These are phyloP conservation scores for Diaporthe sp. DNA, from an alignment of 2,329 filamentous ascomycete species.

Conservation along the genomic window DNA sequence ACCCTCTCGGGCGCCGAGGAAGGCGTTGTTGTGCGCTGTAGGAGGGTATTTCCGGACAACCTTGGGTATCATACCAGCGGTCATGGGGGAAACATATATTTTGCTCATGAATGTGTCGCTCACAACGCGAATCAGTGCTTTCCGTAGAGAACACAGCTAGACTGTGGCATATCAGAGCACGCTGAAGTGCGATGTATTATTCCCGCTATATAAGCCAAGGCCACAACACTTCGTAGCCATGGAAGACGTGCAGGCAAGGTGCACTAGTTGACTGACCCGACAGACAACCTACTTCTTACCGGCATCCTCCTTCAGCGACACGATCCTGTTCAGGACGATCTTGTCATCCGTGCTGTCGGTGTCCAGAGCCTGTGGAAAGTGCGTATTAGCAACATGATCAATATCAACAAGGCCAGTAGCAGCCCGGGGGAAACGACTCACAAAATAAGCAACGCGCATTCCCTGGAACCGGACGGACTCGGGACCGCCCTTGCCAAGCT, in stretches of 20 bases:
- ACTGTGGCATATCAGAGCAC: background rate
- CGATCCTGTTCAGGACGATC: constrained; percentile 90
- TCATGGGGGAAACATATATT: background rate
- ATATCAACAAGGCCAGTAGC: accelerated
- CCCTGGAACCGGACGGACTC: constrained; percentile 92
- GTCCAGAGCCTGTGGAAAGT: constrained; percentile 73
- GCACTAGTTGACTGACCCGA: background rate
- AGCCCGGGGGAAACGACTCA: constrained; percentile 52
- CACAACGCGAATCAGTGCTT: no score
- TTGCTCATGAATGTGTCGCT: background rate
- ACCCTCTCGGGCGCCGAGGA: no score
- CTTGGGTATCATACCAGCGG: no score
- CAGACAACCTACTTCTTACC: constrained; percentile 65
- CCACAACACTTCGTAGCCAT: background rate
- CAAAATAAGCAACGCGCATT: constrained; percentile 89
- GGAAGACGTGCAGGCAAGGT: background rate
- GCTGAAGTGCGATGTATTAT: background rate
- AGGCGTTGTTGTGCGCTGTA: background rate
- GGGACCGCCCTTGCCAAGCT: constrained; percentile 72
- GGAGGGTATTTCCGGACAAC: background rate
- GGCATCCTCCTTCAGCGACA: constrained; percentile 90
- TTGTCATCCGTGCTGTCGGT: constrained; percentile 84
- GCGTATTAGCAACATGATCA: constrained; percentile 41
- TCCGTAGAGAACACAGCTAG: no score
- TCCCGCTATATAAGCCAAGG: background rate